phyloP scores from a whole-genome alignment of 2,329 filamentous ascomycete genomes.

The Hypoxylon sp. region DNA sequence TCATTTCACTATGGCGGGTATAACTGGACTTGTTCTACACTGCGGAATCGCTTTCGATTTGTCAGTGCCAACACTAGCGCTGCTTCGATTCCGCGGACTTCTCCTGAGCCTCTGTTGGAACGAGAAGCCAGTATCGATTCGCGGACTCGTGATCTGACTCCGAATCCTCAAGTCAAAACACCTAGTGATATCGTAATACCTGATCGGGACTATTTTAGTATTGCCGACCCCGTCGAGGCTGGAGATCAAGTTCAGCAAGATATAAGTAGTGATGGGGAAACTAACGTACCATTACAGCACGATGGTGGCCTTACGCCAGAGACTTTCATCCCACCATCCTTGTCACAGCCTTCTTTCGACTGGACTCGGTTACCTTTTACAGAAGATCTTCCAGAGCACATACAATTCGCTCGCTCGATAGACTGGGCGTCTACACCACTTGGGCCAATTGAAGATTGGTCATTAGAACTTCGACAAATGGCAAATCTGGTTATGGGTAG shows the following conservation, averaged over 20 bases:
- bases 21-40: slow-evolving; percentile 78
- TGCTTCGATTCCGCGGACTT: slow-evolving; percentile 58
- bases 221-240: slow-evolving; percentile 43
- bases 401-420: slow-evolving; percentile 78
- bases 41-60: slow-evolving; percentile 78
- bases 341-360: slow-evolving; percentile 75
- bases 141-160: slow-evolving; percentile 57
- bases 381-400: slow-evolving; percentile 76
- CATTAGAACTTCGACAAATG: slow-evolving; percentile 80
- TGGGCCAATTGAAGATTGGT: slow-evolving; percentile 83
- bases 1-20: slow-evolving; percentile 75
- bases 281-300: slow-evolving; percentile 41
- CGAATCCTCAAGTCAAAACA: slow-evolving; percentile 54
- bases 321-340: slow-evolving; percentile 32
- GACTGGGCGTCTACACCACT: slow-evolving; percentile 82
- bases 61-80: slow-evolving; percentile 70
- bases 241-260: slow-evolving; percentile 43
- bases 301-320: slow-evolving; percentile 47
- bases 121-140: slow-evolving; percentile 58
- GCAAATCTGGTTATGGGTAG: slow-evolving; percentile 86
- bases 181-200: slow-evolving; percentile 54
- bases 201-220: slow-evolving; percentile 54
- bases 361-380: slow-evolving; percentile 82
- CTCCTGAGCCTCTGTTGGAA: slow-evolving; percentile 57
- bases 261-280: slow-evolving; percentile 46